Conservation (phyloP, 2,329 filamentous ascomycete species). For the Botryotinia narcissicola region DNA sequence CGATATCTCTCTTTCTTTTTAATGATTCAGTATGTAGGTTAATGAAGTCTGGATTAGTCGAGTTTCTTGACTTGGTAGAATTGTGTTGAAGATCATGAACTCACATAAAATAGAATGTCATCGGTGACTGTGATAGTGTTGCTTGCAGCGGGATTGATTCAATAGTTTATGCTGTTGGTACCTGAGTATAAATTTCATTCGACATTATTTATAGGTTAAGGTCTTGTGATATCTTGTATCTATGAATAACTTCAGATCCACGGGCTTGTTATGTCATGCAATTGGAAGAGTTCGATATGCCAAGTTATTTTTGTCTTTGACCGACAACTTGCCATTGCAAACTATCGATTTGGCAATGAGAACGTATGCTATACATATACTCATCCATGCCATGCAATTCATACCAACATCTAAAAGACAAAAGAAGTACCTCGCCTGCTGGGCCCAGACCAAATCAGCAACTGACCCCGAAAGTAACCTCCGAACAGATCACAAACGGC, state of each 20-base stretch:
- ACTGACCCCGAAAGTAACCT: slow-evolving; percentile 4
- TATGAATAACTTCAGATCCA: slow-evolving; percentile 14
- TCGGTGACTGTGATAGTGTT: neutral
- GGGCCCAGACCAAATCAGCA: neutral
- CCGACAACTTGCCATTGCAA: neutral
- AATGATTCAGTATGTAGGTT: neutral
- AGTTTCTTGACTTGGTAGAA: neutral
- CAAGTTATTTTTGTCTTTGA: slow-evolving; percentile 12
- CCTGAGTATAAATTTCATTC: neutral
- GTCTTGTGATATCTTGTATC: slow-evolving; percentile 17
- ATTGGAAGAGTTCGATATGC: neutral
- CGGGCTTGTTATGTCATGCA: neutral
- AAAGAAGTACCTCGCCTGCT: neutral
- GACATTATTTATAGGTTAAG: slow-evolving; percentile 14
- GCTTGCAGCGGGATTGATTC: slow-evolving; percentile 13
- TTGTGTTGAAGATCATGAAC: neutral
- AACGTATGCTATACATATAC: slow-evolving; percentile 9
- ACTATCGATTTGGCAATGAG: slow-evolving; percentile 1
- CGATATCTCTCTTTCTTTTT: neutral
- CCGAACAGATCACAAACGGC: slow-evolving; percentile 2
- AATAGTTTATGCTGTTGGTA: slow-evolving; percentile 7
- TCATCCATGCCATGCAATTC: neutral
- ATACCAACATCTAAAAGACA: neutral
- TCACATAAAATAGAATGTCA: neutral
- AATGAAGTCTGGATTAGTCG: neutral